These are phyloP conservation scores for Blechomonas ayalai DNA, from an alignment of 208 protist species.

Conservation along the genomic window DNA sequence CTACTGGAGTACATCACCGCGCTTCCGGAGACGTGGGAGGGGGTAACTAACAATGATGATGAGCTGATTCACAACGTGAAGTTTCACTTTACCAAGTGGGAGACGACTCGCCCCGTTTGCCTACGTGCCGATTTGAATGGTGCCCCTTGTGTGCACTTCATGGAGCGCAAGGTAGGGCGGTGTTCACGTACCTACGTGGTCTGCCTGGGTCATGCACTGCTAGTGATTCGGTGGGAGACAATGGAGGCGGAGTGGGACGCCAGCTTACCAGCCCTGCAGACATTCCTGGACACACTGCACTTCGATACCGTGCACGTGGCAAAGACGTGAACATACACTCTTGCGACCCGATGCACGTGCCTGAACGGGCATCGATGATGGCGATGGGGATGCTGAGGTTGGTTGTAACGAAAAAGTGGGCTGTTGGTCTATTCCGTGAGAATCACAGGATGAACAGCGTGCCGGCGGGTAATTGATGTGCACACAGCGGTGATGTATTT, in stretches of 20 bases:
- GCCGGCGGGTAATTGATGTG: no score
- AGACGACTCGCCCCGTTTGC: slow-evolving; percentile 13
- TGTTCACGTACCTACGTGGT: slow-evolving; percentile 56
- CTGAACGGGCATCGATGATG: no score
- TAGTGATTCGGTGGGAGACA: slow-evolving; percentile 51
- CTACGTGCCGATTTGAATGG: slow-evolving; percentile 33
- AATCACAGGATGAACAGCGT: no score
- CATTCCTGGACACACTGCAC: slow-evolving; percentile 57
- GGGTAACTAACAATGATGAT: slow-evolving; percentile 24
- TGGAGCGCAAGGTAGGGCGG: slow-evolving; percentile 27
- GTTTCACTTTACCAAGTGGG: slow-evolving; percentile 56
- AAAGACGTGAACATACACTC: background rate
- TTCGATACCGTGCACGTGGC: slow-evolving; percentile 22
- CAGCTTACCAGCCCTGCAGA: slow-evolving; percentile 30
- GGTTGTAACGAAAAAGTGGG: no score
- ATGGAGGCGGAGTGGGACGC: slow-evolving; percentile 23
- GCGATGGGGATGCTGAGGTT: no score
- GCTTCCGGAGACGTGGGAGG: slow-evolving; percentile 40
- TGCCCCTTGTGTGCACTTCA: slow-evolving; percentile 30
- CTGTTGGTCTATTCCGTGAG: no score
- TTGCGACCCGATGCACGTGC: no score
- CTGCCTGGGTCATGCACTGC: slow-evolving; percentile 16
- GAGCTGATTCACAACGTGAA: slow-evolving; percentile 49
- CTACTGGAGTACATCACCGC: slow-evolving; percentile 22
- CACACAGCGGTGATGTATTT: no score